These are phyloP conservation scores for Paecilomyces niveus DNA, from an alignment of 2,329 filamentous ascomycete genomes.

Conservation along the genomic window DNA sequence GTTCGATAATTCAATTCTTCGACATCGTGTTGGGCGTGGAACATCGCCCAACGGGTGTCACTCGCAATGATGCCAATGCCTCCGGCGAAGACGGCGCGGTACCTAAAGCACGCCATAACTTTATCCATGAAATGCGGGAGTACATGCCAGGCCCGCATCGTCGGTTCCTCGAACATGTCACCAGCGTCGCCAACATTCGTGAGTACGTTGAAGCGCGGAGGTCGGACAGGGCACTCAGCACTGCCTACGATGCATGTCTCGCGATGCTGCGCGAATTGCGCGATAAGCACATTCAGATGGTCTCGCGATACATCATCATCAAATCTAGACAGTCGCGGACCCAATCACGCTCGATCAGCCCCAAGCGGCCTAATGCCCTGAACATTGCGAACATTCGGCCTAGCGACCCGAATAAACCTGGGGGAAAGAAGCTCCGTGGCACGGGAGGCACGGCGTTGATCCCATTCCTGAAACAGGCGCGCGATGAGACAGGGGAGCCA, in stretches of 20 bases:
- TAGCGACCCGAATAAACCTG: constrained; percentile 24
- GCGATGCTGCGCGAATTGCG: constrained; percentile 70
- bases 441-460: constrained; percentile 93
- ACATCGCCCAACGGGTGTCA: constrained; percentile 81
- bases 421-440: constrained; percentile 62
- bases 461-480: constrained; percentile 90
- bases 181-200: constrained; percentile 76
- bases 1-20: constrained; percentile 95
- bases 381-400: constrained; percentile 49
- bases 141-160: constrained; percentile 96
- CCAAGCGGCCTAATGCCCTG: constrained; percentile 38
- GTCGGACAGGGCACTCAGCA: constrained; percentile 58
- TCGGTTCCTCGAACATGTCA: constrained; percentile 76
- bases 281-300: constrained; percentile 94
- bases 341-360: constrained; percentile 54
- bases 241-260: constrained; percentile 87
- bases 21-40: constrained; percentile 85
- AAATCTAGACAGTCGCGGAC: constrained; percentile 70
- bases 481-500: constrained; percentile 91
- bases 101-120: constrained; percentile 64
- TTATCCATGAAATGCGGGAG: constrained; percentile 91
- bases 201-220: constrained; percentile 63
- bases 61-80: constrained; percentile 31
- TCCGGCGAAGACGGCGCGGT: constrained; percentile 41
- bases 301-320: constrained; percentile 89